Evolutionary conservation across 352 stramenopile species (phyloP).

Genomic region (Albugo candida): DNA sequence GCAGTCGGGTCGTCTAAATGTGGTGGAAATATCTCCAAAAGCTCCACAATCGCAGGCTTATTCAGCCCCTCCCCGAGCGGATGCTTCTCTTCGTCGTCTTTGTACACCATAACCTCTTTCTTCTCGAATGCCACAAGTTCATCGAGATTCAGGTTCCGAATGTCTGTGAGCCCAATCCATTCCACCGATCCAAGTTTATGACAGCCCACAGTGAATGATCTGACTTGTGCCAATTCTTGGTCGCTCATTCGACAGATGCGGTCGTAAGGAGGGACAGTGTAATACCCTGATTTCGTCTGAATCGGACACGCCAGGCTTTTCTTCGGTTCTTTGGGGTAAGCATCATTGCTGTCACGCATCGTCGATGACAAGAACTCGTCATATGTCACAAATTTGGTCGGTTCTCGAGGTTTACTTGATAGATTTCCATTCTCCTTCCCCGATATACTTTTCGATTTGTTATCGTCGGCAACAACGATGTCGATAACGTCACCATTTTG

Average conservation of each 20-base stretch:
- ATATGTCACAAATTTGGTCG: slow-evolving; percentile 45
- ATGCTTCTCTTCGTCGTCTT: slow-evolving; percentile 66
- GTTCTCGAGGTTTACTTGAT: slow-evolving; percentile 3
- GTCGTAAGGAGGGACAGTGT: slow-evolving; percentile 50
- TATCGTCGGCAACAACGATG: slow-evolving; percentile 49
- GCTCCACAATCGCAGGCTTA: slow-evolving; percentile 55
- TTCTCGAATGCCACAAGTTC: slow-evolving; percentile 63
- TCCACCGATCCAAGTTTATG: slow-evolving; percentile 57
- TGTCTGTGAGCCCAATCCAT: slow-evolving; percentile 64
- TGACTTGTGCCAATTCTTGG: slow-evolving; percentile 38
- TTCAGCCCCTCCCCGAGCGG: slow-evolving; percentile 51
- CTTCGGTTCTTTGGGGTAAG: slow-evolving; percentile 8
- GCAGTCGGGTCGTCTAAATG: slow-evolving; percentile 16
- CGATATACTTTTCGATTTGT: slow-evolving; percentile 10
- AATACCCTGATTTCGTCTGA: slow-evolving; percentile 63
- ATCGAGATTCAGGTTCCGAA: slow-evolving; percentile 58
- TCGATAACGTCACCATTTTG: slow-evolving; percentile 27
- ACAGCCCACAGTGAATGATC: slow-evolving; percentile 61
- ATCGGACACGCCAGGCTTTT: slow-evolving; percentile 28
- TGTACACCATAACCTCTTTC: slow-evolving; percentile 76
- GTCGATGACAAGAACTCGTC: slow-evolving; percentile 56
- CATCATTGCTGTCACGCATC: slow-evolving; percentile 23
- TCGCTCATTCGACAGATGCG: slow-evolving; percentile 51
- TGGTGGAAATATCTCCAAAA: slow-evolving; percentile 56
- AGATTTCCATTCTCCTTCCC: too few species aligned